phyloP scores from a whole-genome alignment of 805 yeast species.

The Myxozyma udenii region DNA sequence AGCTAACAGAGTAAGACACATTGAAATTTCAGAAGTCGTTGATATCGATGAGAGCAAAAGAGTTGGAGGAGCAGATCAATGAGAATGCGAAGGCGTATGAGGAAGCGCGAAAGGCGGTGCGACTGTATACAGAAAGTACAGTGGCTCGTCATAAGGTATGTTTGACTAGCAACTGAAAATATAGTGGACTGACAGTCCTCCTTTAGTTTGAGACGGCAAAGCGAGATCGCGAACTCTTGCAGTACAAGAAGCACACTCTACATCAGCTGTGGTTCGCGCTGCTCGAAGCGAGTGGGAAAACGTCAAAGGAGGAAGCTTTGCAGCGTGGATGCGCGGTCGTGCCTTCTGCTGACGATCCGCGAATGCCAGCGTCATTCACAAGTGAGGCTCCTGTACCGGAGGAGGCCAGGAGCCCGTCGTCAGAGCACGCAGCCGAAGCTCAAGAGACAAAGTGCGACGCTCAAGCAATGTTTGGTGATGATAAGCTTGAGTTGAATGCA shows the following conservation, averaged over 20 bases:
- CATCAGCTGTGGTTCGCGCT: constrained; percentile 23
- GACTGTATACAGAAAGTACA: constrained; percentile 13
- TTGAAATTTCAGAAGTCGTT: constrained; percentile 52
- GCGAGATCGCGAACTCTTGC: constrained; percentile 15
- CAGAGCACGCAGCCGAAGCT: neutral
- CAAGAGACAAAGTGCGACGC: neutral
- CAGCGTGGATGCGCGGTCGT: too few species aligned
- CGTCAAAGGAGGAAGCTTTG: neutral
- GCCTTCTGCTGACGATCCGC: too few species aligned
- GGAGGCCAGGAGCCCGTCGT: neutral
- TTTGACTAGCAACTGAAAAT: neutral
- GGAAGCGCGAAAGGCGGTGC: constrained; percentile 9
- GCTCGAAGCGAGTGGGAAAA: constrained; percentile 8
- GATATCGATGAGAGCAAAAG: constrained; percentile 43
- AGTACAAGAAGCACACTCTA: constrained; percentile 12
- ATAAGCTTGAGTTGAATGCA: neutral
- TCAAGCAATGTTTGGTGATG: constrained; percentile 10
- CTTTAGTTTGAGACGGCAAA: constrained; percentile 12
- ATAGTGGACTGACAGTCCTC: too few species aligned
- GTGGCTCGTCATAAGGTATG: constrained; percentile 12
- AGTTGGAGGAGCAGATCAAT: constrained; percentile 43
- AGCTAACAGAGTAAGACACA: constrained; percentile 48
- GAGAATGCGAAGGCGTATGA: constrained; percentile 19
- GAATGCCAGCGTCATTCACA: too few species aligned
- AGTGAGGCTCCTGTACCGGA: neutral